These are phyloP conservation scores for Massariosphaeria phaeospora DNA, from an alignment of 495 filamentous ascomycete genomes.

Conservation along the genomic window DNA sequence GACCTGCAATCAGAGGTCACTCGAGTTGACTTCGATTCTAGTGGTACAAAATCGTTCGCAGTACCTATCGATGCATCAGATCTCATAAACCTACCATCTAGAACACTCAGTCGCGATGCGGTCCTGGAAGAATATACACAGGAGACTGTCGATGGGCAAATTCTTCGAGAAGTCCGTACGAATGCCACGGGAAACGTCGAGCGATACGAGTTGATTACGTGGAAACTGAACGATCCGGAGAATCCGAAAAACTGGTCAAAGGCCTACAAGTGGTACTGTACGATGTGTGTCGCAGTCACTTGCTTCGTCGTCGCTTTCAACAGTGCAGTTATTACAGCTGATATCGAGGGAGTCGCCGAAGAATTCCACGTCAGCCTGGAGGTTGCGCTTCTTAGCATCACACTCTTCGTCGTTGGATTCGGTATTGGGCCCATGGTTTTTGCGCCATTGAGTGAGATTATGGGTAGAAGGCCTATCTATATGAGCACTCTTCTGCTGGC, in stretches of 20 bases:
- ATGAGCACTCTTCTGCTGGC: conserved; percentile 57
- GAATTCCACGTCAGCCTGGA: conserved; percentile 61
- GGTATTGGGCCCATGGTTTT: conserved; percentile 79
- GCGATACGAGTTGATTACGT: conserved; percentile 69
- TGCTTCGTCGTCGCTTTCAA: conserved; percentile 63
- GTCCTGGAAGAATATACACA: conserved; percentile 59
- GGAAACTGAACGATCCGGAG: conserved; percentile 58
- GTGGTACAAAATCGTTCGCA: no score
- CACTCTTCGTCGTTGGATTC: conserved; percentile 71
- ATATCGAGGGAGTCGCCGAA: conserved; percentile 51
- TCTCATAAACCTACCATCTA: conserved; percentile 55
- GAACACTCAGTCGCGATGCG: conserved; percentile 55
- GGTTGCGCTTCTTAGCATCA: conserved; percentile 62
- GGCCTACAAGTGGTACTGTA: conserved; percentile 60
- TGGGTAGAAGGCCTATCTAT: conserved; percentile 66
- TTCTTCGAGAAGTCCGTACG: conserved; percentile 52
- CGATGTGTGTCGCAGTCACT: conserved; percentile 59
- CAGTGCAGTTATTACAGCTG: conserved; percentile 64
- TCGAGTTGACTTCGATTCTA: background rate
- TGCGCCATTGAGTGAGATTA: conserved; percentile 68
- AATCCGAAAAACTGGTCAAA: conserved; percentile 69
- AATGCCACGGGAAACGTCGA: conserved; percentile 49
- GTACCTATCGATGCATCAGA: conserved; percentile 9
- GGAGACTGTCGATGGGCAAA: conserved; percentile 56
- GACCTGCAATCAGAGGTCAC: conserved; percentile 5